Evolutionary conservation across 2,329 filamentous ascomycete genomes (phyloP).

Genomic region (Drechslerella dactyloides): DNA sequence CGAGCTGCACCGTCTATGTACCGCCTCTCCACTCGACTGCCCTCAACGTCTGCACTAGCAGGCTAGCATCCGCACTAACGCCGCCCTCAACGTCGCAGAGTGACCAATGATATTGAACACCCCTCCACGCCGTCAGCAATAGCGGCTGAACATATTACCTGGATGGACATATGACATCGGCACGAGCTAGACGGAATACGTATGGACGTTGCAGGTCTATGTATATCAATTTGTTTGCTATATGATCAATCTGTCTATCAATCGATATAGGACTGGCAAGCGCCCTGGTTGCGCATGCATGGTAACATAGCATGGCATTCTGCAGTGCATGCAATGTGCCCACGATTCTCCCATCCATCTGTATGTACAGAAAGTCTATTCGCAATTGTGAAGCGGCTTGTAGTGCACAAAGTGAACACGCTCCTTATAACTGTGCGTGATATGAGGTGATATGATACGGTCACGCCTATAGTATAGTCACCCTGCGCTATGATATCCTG

Average conservation of each 20-base stretch:
- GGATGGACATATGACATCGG: background rate
- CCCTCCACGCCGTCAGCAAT: background rate
- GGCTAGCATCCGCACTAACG: background rate
- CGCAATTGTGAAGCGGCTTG: background rate
- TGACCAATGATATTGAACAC: background rate
- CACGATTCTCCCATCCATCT: background rate
- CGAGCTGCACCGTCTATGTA: no score
- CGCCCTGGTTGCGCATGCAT: background rate
- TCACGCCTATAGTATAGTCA: no score
- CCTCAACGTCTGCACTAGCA: background rate
- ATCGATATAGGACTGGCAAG: background rate
- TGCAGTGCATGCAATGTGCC: background rate
- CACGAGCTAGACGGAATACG: background rate
- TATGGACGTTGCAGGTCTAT: no score
- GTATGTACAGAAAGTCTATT: background rate
- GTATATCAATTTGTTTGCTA: no score
- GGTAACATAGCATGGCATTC: no score
- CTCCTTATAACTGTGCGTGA: conserved; percentile 21
- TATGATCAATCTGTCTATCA: background rate
- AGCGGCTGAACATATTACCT: background rate
- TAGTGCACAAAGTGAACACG: background rate
- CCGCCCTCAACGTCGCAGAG: background rate
- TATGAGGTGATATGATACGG: no score
- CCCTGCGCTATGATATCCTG: no score
- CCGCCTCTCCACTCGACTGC: background rate